Evolutionary conservation across 2,329 filamentous ascomycete species (phyloP), one percentile per base, ranked within the genome.

Genomic region (Fusarium sublunatum): DNA sequence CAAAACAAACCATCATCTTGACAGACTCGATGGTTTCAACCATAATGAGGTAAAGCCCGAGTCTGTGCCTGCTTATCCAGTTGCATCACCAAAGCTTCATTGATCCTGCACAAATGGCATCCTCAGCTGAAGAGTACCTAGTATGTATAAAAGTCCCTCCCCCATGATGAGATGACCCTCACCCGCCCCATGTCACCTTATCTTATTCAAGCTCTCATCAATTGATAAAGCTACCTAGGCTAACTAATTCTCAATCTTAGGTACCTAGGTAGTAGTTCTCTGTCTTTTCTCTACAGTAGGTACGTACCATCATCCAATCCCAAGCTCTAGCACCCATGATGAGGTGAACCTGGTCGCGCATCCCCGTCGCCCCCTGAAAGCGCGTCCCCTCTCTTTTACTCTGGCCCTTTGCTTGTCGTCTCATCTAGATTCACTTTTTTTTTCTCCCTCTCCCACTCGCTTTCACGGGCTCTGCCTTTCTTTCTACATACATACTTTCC

Each of bases 311-410:
- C 3, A 19, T 50, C 36, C 28, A 32, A 26, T 43, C 60, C 36
- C 24, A 32, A 26, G 38, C 60, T 19, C 19, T 19, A 19, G 19
- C 19, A 19, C 19, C 19, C 42, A 51, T 47, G 29, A 60, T 66
- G 48, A 66, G 29, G 57, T 66, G 48, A 66, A 67, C 63, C 63
- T 61, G 58, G 63, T 66, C 63, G 44, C 44, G 40, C 50, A 66
- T 66, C 63, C 63, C 54, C 64, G 63, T 66, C 63, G 44, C 63
- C 63, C 60, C 63, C 64, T 60, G 57, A 65, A 61, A 62, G 63
- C 58, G 50, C 44, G 38, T 54, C 64, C 62, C 49, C 49, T 50
- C 68, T 61, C 53, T 59, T 53, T 59, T 28, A 32, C 39, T 47
- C 44, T 51, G n/a, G 35, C 26, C 36, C 40, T 53, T 42, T 46